These are phyloP conservation scores for Favolaschia claudopus DNA, from an alignment of 768 basidiomycete genomes.

Conservation along the genomic window DNA sequence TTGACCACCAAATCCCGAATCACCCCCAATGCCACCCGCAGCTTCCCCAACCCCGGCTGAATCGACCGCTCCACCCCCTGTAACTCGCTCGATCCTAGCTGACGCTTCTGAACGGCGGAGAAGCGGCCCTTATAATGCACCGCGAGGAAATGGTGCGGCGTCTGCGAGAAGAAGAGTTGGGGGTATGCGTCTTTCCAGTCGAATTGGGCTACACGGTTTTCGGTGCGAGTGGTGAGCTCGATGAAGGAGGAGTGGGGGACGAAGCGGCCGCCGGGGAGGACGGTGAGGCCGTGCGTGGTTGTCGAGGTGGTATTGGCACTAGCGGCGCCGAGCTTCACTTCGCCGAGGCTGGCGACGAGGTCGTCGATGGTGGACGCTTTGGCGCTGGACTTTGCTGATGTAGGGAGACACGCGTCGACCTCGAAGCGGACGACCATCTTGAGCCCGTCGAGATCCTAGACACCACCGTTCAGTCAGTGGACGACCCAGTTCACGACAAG, in stretches of 20 bases:
- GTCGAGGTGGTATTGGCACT: constrained; percentile 24
- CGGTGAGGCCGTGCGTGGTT: constrained; percentile 27
- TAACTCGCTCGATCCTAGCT: constrained; percentile 47
- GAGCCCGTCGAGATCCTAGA: constrained; percentile 63
- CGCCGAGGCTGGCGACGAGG: constrained; percentile 41
- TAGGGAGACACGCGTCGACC: constrained; percentile 56
- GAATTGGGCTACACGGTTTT: constrained; percentile 36
- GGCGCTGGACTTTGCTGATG: constrained; percentile 33
- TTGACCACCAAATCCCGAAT: constrained; percentile 59
- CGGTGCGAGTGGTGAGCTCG: constrained; percentile 55
- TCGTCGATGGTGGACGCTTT: constrained; percentile 39
- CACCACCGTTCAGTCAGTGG: neutral
- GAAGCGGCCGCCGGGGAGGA: constrained; percentile 34
- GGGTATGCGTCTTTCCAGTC: constrained; percentile 71
- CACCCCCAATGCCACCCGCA: constrained; percentile 46
- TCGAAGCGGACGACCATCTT: constrained; percentile 67
- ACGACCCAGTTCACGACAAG: neutral
- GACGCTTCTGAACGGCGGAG: constrained; percentile 54
- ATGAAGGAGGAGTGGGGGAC: constrained; percentile 53
- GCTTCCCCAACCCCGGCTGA: constrained; percentile 46
- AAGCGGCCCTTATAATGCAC: constrained; percentile 65
- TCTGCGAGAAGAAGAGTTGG: constrained; percentile 76
- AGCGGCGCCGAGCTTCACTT: constrained; percentile 40
- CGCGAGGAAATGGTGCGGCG: constrained; percentile 65
- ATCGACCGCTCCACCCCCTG: constrained; percentile 37